phyloP scores from a whole-genome alignment of 768 basidiomycete species.

The Rhizopogon roseolus region DNA sequence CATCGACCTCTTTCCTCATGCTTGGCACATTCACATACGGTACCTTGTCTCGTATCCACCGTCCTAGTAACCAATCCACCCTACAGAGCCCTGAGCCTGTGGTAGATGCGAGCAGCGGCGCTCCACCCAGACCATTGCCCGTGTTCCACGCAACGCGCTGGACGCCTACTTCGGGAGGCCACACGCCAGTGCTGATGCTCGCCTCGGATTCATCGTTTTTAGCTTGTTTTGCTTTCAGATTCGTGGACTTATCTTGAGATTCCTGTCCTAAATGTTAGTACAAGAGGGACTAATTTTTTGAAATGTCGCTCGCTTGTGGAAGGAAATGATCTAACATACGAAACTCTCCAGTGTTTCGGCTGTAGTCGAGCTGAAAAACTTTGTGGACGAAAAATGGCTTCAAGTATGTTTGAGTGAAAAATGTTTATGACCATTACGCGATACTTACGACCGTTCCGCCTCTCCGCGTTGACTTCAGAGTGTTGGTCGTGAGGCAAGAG shows the following conservation, averaged over 20 bases:
- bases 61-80: conserved; percentile 76
- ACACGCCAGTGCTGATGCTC: conserved; percentile 54
- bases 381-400: conserved; percentile 77
- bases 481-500: conserved; percentile 68
- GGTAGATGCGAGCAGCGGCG: conserved; percentile 65
- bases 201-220: conserved; percentile 16
- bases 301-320: conserved; percentile 50
- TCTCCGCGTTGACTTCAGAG: conserved; percentile 59
- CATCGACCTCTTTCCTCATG: conserved; percentile 55
- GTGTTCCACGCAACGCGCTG: conserved; percentile 81
- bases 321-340: conserved; percentile 87
- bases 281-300: neutral
- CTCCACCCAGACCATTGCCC: conserved; percentile 58
- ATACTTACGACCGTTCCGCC: conserved; percentile 66
- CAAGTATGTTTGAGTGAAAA: neutral
- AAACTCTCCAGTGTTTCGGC: conserved; percentile 64
- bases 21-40: conserved; percentile 62
- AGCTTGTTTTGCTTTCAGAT: conserved; percentile 28
- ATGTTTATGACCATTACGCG: neutral
- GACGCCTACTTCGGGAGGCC: conserved; percentile 75
- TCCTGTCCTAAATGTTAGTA: conserved; percentile 32
- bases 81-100: conserved; percentile 84
- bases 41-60: conserved; percentile 61
- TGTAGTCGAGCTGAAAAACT: conserved; percentile 87
- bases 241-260: conserved; percentile 34